Conservation (phyloP, 2,329 filamentous ascomycete genomes). For the Cladosporium colombiae region DNA sequence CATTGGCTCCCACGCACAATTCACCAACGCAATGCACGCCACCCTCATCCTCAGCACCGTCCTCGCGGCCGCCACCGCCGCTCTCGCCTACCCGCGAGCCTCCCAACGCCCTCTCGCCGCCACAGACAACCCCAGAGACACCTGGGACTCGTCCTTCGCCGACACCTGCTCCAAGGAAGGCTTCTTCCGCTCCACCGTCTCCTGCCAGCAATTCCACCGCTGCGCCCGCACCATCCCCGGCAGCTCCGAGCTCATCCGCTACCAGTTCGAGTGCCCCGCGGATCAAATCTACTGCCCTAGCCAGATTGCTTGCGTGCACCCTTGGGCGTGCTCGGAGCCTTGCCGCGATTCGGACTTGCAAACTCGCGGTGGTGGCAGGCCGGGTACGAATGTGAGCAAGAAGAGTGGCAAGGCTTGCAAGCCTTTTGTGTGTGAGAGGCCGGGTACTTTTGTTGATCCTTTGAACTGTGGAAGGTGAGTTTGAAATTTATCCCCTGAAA, state of each 20-base stretch:
- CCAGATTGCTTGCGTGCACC: conserved; percentile 18
- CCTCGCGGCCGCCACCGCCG: conserved; percentile 17
- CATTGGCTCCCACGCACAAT: neutral
- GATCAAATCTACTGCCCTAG: conserved; percentile 18
- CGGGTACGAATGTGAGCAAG: neutral
- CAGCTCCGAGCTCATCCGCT: conserved; percentile 19
- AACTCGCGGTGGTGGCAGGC: neutral
- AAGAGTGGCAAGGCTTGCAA: conserved; percentile 15
- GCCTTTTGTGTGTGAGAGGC: conserved; percentile 18
- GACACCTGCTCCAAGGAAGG: conserved; percentile 15
- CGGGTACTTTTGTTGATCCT: conserved; percentile 14
- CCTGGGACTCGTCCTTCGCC: conserved; percentile 19
- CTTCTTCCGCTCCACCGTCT: conserved; percentile 15
- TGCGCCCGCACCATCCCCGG: conserved; percentile 9
- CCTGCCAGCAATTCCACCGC: conserved; percentile 17
- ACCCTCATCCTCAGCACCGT: conserved; percentile 17
- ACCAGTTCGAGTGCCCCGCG: conserved; percentile 17
- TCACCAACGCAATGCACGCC: conserved; percentile 20
- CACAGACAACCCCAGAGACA: conserved; percentile 18
- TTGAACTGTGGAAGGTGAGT: conserved; percentile 18
- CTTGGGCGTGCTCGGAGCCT: conserved; percentile 16
- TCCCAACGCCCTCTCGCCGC: conserved; percentile 15
- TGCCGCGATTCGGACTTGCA: conserved; percentile 8
- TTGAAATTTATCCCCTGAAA: neutral
- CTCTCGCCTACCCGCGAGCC: conserved; percentile 16